Percentiles rank a stretch among this genome's conserved stretches.
These are phyloP conservation scores for Aspergillus quadricinctus DNA, from an alignment of 2,329 filamentous ascomycete genomes.

Conservation along the genomic window DNA sequence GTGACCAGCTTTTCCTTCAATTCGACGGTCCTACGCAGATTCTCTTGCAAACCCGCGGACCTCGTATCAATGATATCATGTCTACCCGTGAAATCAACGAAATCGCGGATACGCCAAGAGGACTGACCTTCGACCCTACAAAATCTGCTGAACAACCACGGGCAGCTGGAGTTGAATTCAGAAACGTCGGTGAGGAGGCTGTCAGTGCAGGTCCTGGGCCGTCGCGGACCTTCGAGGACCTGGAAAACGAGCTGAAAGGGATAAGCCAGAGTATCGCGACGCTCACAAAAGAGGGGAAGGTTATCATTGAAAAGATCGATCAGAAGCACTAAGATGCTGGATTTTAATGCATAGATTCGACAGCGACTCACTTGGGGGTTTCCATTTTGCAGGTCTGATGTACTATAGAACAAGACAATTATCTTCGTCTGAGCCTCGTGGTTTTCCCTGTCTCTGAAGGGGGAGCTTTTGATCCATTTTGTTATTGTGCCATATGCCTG, in stretches of 20 bases:
- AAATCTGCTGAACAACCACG: slow-evolving; percentile 20
- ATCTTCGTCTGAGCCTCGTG: not conserved
- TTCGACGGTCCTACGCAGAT: slow-evolving; percentile 85
- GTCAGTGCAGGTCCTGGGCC: slow-evolving; percentile 22
- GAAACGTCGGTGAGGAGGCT: slow-evolving; percentile 19
- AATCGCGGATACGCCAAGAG: slow-evolving; percentile 76
- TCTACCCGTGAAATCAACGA: slow-evolving; percentile 79
- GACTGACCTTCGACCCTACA: slow-evolving; percentile 59
- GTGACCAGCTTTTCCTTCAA: slow-evolving; percentile 67
- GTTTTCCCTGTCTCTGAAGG: not conserved
- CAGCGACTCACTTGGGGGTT: not conserved
- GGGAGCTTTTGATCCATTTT: not conserved
- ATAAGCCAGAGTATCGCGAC: slow-evolving; percentile 46
- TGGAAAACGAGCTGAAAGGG: slow-evolving; percentile 28
- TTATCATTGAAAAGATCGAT: slow-evolving; percentile 51
- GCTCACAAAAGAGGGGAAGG: slow-evolving; percentile 59
- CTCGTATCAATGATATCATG: slow-evolving; percentile 72
- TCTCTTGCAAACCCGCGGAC: slow-evolving; percentile 81
- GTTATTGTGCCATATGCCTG: not conserved
- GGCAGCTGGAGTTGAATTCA: slow-evolving; percentile 12
- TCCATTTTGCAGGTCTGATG: not conserved
- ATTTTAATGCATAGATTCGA: slow-evolving; percentile 7
- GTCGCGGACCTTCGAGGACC: slow-evolving; percentile 24
- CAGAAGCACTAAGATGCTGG: slow-evolving; percentile 15
- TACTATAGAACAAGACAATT: not conserved